Conservation (phyloP, 1,284 basidiomycete species). For the Agaricales sp. region DNA sequence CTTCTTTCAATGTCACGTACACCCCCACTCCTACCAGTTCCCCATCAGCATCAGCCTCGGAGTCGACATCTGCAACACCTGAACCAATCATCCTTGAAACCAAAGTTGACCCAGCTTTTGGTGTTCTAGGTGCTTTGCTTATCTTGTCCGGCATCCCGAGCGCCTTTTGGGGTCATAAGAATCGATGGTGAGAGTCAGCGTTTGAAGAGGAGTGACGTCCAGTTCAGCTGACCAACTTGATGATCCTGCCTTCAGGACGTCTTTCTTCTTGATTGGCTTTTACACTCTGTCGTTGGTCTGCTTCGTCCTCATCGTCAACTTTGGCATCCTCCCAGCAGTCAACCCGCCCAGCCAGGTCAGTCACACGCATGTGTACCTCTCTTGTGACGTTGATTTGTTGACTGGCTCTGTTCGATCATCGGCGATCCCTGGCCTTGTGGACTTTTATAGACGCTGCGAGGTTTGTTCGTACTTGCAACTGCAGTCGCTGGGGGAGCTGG, state of each 20-base stretch:
- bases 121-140: slow-evolving; percentile 79
- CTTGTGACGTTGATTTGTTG: background rate
- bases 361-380: background rate
- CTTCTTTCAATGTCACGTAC: slow-evolving; percentile 39
- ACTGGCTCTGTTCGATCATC: background rate
- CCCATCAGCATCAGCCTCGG: slow-evolving; percentile 24
- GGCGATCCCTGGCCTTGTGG: background rate
- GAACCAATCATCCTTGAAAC: slow-evolving; percentile 58
- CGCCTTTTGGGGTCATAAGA: slow-evolving; percentile 88
- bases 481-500: slow-evolving; percentile 75
- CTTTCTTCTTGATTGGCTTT: slow-evolving; percentile 85
- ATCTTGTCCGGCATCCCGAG: slow-evolving; percentile 86
- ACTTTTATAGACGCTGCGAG: slow-evolving; percentile 51
- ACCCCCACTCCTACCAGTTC: slow-evolving; percentile 26
- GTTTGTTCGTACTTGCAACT: slow-evolving; percentile 82
- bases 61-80: slow-evolving; percentile 35
- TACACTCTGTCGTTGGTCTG: slow-evolving; percentile 83
- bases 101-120: slow-evolving; percentile 80
- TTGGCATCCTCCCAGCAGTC: slow-evolving; percentile 75
- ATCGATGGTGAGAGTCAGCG: slow-evolving; percentile 74
- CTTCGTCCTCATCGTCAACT: slow-evolving; percentile 82
- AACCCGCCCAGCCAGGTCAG: slow-evolving; percentile 53
- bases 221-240: no score
- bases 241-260: slow-evolving; percentile 64
- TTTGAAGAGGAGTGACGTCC: no score